Conservation (phyloP, 805 yeast species). For the Candida verbasci region DNA sequence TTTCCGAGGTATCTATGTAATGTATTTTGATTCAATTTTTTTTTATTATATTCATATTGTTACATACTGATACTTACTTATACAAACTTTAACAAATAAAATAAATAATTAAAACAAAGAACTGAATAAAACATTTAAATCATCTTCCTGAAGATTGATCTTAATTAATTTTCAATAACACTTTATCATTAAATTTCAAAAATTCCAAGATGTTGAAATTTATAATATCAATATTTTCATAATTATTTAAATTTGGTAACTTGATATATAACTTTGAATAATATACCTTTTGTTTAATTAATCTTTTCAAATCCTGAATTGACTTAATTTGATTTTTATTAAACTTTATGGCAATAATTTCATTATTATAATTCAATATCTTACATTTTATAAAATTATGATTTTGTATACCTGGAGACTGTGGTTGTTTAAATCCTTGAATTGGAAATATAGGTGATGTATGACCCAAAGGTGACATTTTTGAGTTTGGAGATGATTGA, state of each 20-base stretch:
- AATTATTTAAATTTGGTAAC: conserved; percentile 17
- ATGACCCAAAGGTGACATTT: conserved; percentile 1
- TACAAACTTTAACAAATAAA: too few relatives aligned
- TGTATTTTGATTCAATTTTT: too few relatives aligned
- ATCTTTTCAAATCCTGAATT: conserved; percentile 21
- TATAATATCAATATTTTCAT: conserved; percentile 24
- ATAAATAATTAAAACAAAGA: neutral
- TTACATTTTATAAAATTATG: conserved; percentile 21
- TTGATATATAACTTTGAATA: conserved; percentile 24
- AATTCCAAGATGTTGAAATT: conserved; percentile 17
- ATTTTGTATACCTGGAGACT: neutral
- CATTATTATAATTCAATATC: conserved; percentile 22
- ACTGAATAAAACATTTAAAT: too few relatives aligned
- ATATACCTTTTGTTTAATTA: conserved; percentile 20
- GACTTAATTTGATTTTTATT: conserved; percentile 18
- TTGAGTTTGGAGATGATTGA: neutral
- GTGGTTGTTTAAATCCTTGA: conserved; percentile 1
- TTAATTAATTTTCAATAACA: conserved; percentile 15
- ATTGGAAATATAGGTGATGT: neutral
- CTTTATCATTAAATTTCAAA: conserved; percentile 17
- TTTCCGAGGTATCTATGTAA: too few relatives aligned
- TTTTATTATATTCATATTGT: too few relatives aligned
- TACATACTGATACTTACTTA: too few relatives aligned
- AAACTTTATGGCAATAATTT: conserved; percentile 22
- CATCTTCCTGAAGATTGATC: conserved; percentile 4